These are phyloP conservation scores for Cynanchum wilfordii DNA, from an alignment of 257 asterid species.

Conservation along the genomic window DNA sequence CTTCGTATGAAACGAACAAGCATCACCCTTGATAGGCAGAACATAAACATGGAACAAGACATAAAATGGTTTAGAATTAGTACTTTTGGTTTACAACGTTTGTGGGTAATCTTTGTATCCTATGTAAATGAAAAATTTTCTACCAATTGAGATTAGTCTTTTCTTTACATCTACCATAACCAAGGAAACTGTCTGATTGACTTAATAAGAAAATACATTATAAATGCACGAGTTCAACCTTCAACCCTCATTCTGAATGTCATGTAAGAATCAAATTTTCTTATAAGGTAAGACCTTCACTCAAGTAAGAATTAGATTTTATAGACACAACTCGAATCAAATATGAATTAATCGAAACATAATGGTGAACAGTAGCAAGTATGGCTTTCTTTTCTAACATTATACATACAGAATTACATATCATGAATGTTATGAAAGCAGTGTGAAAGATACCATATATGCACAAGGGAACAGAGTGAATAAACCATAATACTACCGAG, in stretches of 20 bases:
- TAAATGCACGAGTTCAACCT: too few relatives aligned
- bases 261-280: too few relatives aligned
- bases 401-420: background rate
- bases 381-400: too few relatives aligned
- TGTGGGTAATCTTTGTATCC: background rate
- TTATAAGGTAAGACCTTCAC: too few relatives aligned
- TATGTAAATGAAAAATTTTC: background rate
- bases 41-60: background rate
- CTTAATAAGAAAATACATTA: too few relatives aligned
- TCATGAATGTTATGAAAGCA: background rate
- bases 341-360: background rate
- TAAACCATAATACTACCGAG: constrained; percentile 23
- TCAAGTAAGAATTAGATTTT: too few relatives aligned
- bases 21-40: too few relatives aligned
- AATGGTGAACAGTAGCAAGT: too few relatives aligned
- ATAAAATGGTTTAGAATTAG: background rate
- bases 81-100: background rate
- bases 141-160: background rate
- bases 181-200: background rate
- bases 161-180: background rate
- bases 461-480: background rate
- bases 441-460: background rate
- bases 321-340: background rate
- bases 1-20: background rate
- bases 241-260: too few relatives aligned